These are phyloP conservation scores for Puccinellia tenuiflora DNA, from an alignment of 176 grass and related monocot species.

Conservation along the genomic window DNA sequence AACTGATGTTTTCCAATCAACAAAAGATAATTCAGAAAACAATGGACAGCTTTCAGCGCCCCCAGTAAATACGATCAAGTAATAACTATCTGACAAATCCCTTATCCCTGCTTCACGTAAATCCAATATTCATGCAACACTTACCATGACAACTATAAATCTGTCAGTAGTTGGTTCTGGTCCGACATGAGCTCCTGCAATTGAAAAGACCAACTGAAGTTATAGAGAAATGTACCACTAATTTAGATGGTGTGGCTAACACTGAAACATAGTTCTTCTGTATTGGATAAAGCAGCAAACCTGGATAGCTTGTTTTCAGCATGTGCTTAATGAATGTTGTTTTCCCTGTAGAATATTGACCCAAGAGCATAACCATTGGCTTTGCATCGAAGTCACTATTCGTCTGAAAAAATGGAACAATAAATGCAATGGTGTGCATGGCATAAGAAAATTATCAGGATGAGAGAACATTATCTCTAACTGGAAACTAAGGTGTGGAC, in stretches of 20 bases:
- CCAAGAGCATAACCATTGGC: slow-evolving; percentile 93
- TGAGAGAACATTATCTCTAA: background rate
- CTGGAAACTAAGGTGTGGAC: background rate
- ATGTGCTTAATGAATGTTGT: slow-evolving; percentile 96
- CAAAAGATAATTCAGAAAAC: background rate
- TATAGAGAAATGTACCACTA: background rate
- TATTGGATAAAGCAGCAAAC: slow-evolving; percentile 31
- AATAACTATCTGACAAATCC: background rate
- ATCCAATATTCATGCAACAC: background rate
- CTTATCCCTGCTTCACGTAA: background rate
- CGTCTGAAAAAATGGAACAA: slow-evolving; percentile 45
- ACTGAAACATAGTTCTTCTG: background rate
- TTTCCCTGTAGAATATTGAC: slow-evolving; percentile 95
- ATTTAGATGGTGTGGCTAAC: background rate
- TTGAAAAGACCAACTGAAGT: background rate
- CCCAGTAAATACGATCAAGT: background rate
- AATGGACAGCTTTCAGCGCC: background rate
- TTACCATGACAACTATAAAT: slow-evolving; percentile 97
- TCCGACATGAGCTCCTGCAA: slow-evolving; percentile 87
- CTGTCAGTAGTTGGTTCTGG: slow-evolving; percentile 93
- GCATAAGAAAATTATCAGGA: background rate
- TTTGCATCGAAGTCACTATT: slow-evolving; percentile 91
- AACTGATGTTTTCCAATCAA: background rate
- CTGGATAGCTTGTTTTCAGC: slow-evolving; percentile 72
- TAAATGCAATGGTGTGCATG: background rate